Base-by-base conservation (phyloP, 331 rosid genomes). In the Spiraea crenata region DNA sequence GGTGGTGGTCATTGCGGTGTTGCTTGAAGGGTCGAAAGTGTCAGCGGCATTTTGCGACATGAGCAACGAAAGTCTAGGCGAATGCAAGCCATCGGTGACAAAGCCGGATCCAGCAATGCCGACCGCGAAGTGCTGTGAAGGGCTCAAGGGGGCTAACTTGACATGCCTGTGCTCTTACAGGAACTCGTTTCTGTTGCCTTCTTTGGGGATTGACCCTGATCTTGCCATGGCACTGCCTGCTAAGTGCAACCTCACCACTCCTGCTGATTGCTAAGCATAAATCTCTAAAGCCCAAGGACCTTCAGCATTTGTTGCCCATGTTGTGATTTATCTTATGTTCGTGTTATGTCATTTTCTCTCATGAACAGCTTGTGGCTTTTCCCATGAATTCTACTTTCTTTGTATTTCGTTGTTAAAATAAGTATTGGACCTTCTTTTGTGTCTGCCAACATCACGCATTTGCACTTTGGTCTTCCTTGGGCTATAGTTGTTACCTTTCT, bases 21-120 rank as follows among this genome's bases (percentile, higher is more conserved):
- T 16, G 38, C 40, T 67, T 4, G 35, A 39, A 15, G 81, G 68
- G 3, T 67, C 74, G 9, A 70, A 45, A 64, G 87, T 74, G 3
- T 5, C 77, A 0, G 74, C 68, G 17, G 74, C 68, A 20, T 14
- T 92, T 0, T 92, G 98, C 31, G 79, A 83, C 8, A 62, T 92
- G 71, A 62, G 17, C 6, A 84, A 74, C 8, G 85, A 79, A 4
- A 92, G 77, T 10, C 39, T 89, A 7, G n/a, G 35, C 7, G 86
- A 81, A 8, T 92, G 96, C 72, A 84, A 84, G 81, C 90, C 98
- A 3, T 76, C 96, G 50, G 97, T 85, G 67, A 84, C 83, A 5
- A 41, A 77, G n/a, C 86, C 90, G 9, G 72, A 85, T 46, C 98
- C 96, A 7, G 34, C 35, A 6, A 81, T 73, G 10, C 86, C 92